Conservation (phyloP, 106 monocot species). For the Platanthera zijinensis region DNA sequence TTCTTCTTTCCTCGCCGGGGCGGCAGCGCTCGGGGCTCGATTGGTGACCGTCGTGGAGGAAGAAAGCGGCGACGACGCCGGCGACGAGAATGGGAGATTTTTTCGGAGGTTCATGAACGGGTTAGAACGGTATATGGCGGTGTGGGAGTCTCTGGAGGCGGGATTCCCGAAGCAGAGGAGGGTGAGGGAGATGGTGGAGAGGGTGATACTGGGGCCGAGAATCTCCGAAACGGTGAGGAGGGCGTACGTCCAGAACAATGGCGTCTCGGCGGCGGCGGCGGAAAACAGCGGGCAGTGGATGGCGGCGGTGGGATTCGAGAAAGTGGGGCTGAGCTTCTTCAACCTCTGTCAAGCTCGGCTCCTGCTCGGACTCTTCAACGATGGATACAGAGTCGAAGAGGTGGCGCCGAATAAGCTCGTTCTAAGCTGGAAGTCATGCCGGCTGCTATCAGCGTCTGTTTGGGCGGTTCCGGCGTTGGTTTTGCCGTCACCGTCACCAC, state of each 20-base stretch:
- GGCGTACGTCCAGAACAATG: background rate
- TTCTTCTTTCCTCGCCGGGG: constrained; percentile 16
- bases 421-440: constrained; percentile 31
- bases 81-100: constrained; percentile 1
- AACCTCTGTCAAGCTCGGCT: constrained; percentile 36
- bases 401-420: constrained; percentile 27
- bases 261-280: background rate
- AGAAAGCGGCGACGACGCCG: background rate
- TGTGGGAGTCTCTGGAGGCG: constrained; percentile 26
- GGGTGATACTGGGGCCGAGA: constrained; percentile 26
- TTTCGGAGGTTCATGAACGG: constrained; percentile 19
- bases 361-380: constrained; percentile 34
- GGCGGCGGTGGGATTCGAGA: constrained; percentile 14
- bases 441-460: constrained; percentile 36
- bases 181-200: constrained; percentile 28
- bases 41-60: constrained; percentile 10
- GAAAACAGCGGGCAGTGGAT: constrained; percentile 25
- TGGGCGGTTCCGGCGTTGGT: constrained; percentile 16
- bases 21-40: background rate
- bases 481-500: constrained; percentile 1
- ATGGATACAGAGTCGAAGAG: constrained; percentile 35
- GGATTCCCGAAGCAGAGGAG: constrained; percentile 20
- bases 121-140: constrained; percentile 21
- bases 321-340: constrained; percentile 26
- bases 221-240: constrained; percentile 20